Base-by-base conservation (phyloP, 1,139 yeast genomes). In the Ogataea hybrid region DNA sequence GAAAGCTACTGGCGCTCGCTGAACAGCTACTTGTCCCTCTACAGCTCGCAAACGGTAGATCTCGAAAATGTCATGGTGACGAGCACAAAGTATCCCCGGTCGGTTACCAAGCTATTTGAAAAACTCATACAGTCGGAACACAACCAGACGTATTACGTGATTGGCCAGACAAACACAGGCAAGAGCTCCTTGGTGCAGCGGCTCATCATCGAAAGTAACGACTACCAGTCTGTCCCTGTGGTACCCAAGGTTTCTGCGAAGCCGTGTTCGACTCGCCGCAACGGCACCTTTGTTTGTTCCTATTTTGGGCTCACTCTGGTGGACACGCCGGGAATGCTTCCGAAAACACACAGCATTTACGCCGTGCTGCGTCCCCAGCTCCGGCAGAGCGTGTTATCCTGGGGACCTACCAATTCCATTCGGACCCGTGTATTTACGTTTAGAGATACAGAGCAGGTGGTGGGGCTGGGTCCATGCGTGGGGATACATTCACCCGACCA, bases 291-390 rank as follows among this genome's bases (percentile, higher is more conserved):
- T 22, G 12, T 25, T 10, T 29, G 36, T 21, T 32, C 35, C 7
- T 32, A 25, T 27, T 40, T 44, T 18, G 44, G 45, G 9, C 32
- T 44, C 17, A 30, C 34, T 7, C 25, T 43, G 9, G 36, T 49
- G 12, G 52, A 49, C 25, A 49, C 52, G 8, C 52, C 50, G 1
- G 52, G 52, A 2, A 44, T 28, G 30, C 28, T 49, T 18, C 44
- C 50, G 3, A 38, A 41, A 15, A 14, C 46, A 2, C 37, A 32
- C 25, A 46, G 52, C 30, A 40, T 47, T 4, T 49, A 39, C 22
- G 31, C 42, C 5, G 20, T 38, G 23, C 18, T 43, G 14, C 29
- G 30, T 12, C 25, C 18, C 18, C 9, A 7, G 10, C n/a, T 15
- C 9, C 37, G 48, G 11, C 12, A 17, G n/a, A 29, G 22, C 22